Base-by-base conservation (phyloP, 495 filamentous ascomycete species). In the Tuber aestivum region DNA sequence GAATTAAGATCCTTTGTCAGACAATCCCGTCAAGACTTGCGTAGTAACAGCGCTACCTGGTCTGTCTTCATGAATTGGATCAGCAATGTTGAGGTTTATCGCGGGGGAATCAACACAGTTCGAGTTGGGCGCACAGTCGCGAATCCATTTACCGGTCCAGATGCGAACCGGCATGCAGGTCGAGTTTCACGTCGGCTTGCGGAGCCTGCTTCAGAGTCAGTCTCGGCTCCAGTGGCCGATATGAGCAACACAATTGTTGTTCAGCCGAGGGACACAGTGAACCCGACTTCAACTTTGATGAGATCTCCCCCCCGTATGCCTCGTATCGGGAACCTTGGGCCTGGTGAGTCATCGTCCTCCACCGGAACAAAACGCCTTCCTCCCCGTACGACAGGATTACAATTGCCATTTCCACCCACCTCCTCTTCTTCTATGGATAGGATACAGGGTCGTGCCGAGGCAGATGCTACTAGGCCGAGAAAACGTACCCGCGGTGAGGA, bases 1-100 rank as follows among this genome's bases (percentile, higher is more conserved):
- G 74, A 71, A 1, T 78, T 88, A 77, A 83, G 87, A 38, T 44
- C 76, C 5, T 75, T 74, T 20, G 78, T 88, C 27, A 83, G 87
- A 16, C 42, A 79, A 10, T 48, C 83, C 0, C 81, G 82, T 23
- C 80, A 82, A 41, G 87, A 88, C 74, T 73, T 88, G 12, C 80
- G 84, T 7, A 79, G 85, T 20, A 87, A 88, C 68, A 75, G 75
- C 6, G 72, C 70, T 40, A 83, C 81, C 41, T 88, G 87, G 86
- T 78, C 73, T 41, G 80, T 78, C 1, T 50, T 83, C 20, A 86
- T 85, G 82, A 74, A 83, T 10, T 87, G 79, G 45, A 81, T 88
- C 16, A 78, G 83, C 9, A 71, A 85, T 10, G 71, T 83, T 27
- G 81, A 82, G n/a, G 40, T n/a, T 20, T 70, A 72, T 41, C 81